Percentiles rank a stretch among this genome's conserved stretches.
These are phyloP conservation scores for Phaeotremella skinneri DNA, from an alignment of 768 basidiomycete species.

Conservation along the genomic window DNA sequence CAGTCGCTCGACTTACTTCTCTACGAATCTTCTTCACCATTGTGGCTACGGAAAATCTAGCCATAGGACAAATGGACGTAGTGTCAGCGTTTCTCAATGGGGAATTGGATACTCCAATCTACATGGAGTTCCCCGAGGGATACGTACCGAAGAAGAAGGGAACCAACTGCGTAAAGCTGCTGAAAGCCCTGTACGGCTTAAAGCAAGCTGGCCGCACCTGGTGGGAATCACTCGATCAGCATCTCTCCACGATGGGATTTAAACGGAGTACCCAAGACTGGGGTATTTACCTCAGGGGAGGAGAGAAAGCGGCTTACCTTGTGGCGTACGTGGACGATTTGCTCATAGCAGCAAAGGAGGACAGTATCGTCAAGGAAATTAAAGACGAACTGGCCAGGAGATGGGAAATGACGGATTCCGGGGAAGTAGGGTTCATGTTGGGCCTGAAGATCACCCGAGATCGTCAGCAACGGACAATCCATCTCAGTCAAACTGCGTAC, in stretches of 20 bases:
- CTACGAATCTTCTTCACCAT: slow-evolving; percentile 12
- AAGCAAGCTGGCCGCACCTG: slow-evolving; percentile 18
- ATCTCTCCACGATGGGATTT: too few relatives aligned
- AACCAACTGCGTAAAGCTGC: slow-evolving; percentile 4
- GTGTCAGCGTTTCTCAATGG: slow-evolving; percentile 39
- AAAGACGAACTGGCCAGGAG: neutral
- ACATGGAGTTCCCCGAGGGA: slow-evolving; percentile 51
- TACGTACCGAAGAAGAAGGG: slow-evolving; percentile 3
- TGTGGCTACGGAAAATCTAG: neutral
- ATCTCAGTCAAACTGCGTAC: slow-evolving; percentile 9
- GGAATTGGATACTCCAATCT: slow-evolving; percentile 48
- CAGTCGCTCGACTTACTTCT: slow-evolving; percentile 26
- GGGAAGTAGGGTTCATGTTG: slow-evolving; percentile 11
- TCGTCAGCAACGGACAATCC: neutral
- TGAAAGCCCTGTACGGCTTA: slow-evolving; percentile 19
- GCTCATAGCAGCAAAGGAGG: slow-evolving; percentile 9
- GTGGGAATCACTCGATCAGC: slow-evolving; percentile 10
- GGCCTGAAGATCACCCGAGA: slow-evolving; percentile 11
- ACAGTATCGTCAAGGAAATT: slow-evolving; percentile 3
- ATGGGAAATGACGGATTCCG: slow-evolving; percentile 14
- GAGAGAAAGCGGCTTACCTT: slow-evolving; percentile 7
- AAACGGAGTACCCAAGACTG: too few relatives aligned
- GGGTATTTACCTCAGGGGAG: neutral
- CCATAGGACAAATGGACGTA: slow-evolving; percentile 29
- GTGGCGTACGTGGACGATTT: slow-evolving; percentile 19